Evolutionary conservation across 106 monocot genomes (phyloP).

Genomic region (Chionographis japonica): DNA sequence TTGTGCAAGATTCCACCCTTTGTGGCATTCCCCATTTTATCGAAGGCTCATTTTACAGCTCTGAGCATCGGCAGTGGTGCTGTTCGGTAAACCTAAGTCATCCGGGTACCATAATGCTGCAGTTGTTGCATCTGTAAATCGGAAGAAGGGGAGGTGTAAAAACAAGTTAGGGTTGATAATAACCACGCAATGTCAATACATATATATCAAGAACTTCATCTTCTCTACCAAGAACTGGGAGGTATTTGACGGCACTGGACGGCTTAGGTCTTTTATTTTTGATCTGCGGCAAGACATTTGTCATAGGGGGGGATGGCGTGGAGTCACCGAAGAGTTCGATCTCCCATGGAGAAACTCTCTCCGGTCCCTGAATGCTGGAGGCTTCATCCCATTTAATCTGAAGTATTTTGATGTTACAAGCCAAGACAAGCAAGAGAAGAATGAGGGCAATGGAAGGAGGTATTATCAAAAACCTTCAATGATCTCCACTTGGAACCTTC

Average conservation of each 20-base stretch:
- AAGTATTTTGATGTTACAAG: background rate
- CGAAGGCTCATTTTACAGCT: constrained; percentile 10
- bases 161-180: background rate
- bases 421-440: too few species aligned
- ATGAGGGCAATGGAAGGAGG: too few species aligned
- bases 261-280: constrained; percentile 56
- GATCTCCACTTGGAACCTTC: constrained; percentile 67
- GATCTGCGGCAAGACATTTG: too few species aligned
- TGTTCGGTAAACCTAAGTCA: constrained; percentile 13
- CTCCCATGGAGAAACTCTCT: constrained; percentile 84
- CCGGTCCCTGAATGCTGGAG: constrained; percentile 38
- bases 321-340: constrained; percentile 38
- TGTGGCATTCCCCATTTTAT: constrained; percentile 12
- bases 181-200: background rate
- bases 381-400: constrained; percentile 90
- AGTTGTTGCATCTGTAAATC: constrained; percentile 28
- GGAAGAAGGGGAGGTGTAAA: background rate
- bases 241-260: constrained; percentile 11
- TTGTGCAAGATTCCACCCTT: background rate
- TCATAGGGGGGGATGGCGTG: constrained; percentile 5
- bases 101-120: constrained; percentile 31
- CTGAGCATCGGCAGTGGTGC: constrained; percentile 6
- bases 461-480: too few species aligned
- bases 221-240: constrained; percentile 28
- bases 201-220: background rate